Base-by-base conservation (phyloP, 2,329 filamentous ascomycete genomes). In the Nemania serpens region DNA sequence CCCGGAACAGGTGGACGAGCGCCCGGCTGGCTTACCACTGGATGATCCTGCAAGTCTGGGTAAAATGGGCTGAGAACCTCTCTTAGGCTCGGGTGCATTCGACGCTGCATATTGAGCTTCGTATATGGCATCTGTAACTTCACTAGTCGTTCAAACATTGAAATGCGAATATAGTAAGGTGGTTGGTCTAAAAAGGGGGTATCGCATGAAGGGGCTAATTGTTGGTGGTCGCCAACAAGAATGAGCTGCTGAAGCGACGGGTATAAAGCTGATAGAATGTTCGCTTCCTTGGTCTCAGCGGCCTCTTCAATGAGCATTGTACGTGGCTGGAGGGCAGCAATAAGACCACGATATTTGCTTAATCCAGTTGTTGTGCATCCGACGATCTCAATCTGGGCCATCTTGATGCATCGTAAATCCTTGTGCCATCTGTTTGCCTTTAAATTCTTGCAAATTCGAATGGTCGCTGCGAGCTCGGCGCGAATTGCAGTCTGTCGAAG, bases 61-160 rank as follows among this genome's bases (percentile, higher is more conserved):
- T 85, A 85, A 58, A 83, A 84, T 0, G 74, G 69, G n/a, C 77
- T 76, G 1, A 84, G 71, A 2, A 84, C 69, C 6, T 74, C 59
- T 0, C 81, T 76, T 12, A 84, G 71, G 37, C 72, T 70, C 0
- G 82, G 79, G 2, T 77, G 75, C 81, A 84, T 85, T 20, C 82
- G 77, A 42, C 91, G 85, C 73, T 96, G 92, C 52, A 85, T 81
- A 1, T 81, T 83, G 0, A 96, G 79, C 55, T 85, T 86, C 1
- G 82, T 82, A 69, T 84, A 91, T 0, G 86, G 83, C 17, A 93
- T 76, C 0, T 79, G 71, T 15, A 91, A 86, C 4, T 81, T 78
- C n/a, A 95, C 83, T 13, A 96, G 79, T 1, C 91, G 83, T 75
- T 96, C 90, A 68, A 96, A 96, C 68, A 96, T 82, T 0, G 91